phyloP scores from a whole-genome alignment of 768 basidiomycete genomes.

The Lentinus brumalis region DNA sequence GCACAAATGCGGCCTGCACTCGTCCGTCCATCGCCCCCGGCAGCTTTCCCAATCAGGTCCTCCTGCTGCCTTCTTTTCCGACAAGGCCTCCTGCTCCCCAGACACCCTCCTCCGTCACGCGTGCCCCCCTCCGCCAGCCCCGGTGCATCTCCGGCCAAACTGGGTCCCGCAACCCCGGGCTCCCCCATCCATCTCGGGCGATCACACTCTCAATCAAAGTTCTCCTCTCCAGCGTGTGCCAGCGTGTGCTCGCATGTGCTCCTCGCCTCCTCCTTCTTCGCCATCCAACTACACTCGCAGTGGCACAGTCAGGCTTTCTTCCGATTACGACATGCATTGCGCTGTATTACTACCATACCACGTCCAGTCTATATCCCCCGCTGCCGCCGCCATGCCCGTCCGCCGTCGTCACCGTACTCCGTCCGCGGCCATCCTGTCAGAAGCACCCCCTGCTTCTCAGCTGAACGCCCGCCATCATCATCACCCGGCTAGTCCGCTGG shows the following conservation, averaged over 20 bases:
- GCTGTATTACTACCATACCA: not conserved
- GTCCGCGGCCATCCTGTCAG: not conserved
- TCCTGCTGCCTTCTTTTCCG: slow-evolving; percentile 1
- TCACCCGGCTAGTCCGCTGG: not conserved
- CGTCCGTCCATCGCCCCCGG: slow-evolving; percentile 2
- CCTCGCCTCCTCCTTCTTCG: not conserved
- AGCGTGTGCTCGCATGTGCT: not conserved
- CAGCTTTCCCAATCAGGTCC: slow-evolving; percentile 4
- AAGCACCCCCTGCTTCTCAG: not conserved
- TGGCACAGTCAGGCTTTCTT: not conserved
- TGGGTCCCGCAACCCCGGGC: slow-evolving; percentile 9
- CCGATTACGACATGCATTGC: not conserved
- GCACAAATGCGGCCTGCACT: not conserved
- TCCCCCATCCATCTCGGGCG: slow-evolving; percentile 9
- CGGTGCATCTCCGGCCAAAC: slow-evolving; percentile 12
- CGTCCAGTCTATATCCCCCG: not conserved
- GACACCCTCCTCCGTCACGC: slow-evolving; percentile 5
- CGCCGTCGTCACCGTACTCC: not conserved
- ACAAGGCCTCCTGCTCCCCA: not conserved
- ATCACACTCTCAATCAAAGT: slow-evolving; percentile 23
- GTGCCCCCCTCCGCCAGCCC: slow-evolving; percentile 6
- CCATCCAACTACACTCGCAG: no score
- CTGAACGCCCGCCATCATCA: not conserved
- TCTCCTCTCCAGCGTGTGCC: not conserved
- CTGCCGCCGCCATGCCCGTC: not conserved